Base-by-base conservation (phyloP, 2,329 filamentous ascomycete species). In the Aspergillus proliferans region DNA sequence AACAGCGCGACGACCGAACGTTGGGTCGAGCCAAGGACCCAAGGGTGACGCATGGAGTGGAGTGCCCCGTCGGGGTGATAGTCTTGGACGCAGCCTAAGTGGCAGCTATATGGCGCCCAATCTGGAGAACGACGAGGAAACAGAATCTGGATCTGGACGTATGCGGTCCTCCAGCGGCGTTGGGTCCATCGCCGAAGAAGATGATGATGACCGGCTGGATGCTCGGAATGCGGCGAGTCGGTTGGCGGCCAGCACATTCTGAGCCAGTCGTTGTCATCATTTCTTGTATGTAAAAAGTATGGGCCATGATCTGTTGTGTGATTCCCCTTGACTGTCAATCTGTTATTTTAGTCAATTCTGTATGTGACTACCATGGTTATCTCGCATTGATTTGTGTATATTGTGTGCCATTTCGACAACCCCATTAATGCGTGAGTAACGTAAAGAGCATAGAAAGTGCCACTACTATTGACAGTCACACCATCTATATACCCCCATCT, bases 11-110 rank as follows among this genome's bases (percentile, higher is more conserved):
- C 83, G 92, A 52, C 72, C 85, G 22, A 92, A 83, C 68, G 72
- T 96, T 57, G 87, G 88, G 14, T 87, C 88, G 43, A 93, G 87
- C 61, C 93, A 98, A 71, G 93, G 93, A 0, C 92, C 93, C 45
- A 95, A 95, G 73, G 93, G 93, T n/a, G 93, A 98, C 69, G 86
- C 93, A 14, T 98, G 93, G 93, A 95, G 89, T 61, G 93, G 93
- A 50, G 90, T 96, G 24, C 88, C 91, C 33, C 81, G 93, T 53
- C 81, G 88, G 48, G 83, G 85, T 26, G 88, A 95, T 59, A 85
- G 84, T n/a, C 71, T 89, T 48, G 86, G 81, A 62, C 80, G 90
- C 59, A 91, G 85, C 64, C 78, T 91, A 56, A 89, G 86, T 48
- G 84, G 86, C 43, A 87, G 83, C 64, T 80, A 87, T 55, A 80